Evolutionary conservation across 345 rosid species (phyloP).

Genomic region (Cardamine occulta): DNA sequence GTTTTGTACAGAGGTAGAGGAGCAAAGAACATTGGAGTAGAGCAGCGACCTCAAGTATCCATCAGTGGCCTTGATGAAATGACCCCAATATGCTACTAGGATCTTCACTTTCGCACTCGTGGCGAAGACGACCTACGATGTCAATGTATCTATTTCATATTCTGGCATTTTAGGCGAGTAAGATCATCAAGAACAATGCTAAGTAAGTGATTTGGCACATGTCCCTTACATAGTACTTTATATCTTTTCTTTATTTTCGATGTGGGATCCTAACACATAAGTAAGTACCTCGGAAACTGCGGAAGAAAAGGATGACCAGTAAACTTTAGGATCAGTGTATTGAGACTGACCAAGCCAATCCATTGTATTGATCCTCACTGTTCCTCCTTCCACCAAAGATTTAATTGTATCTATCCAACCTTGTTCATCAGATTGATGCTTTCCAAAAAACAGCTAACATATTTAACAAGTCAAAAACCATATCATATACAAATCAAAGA

Average conservation of each 20-base stretch:
- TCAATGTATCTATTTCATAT: no score
- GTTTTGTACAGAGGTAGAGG: constrained; percentile 62
- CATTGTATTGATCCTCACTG: constrained; percentile 78
- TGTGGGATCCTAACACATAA: not conserved
- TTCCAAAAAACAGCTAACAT: constrained; percentile 72
- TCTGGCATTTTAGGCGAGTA: no score
- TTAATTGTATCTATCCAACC: constrained; percentile 85
- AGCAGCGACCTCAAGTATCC: constrained; percentile 71
- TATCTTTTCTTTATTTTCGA: not conserved
- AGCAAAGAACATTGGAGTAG: constrained; percentile 72
- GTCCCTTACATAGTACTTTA: not conserved
- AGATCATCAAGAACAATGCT: no score
- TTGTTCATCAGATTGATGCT: constrained; percentile 74
- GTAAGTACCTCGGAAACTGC: constrained; percentile 72
- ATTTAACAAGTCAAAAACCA: constrained; percentile 27
- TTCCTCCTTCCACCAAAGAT: constrained; percentile 63
- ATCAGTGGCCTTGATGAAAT: constrained; percentile 63
- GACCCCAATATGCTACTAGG: constrained; percentile 59
- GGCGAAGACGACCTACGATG: constrained; percentile 68
- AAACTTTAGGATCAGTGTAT: constrained; percentile 55
- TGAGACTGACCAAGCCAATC: constrained; percentile 97
- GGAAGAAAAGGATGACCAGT: constrained; percentile 80
- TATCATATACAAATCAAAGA: constrained; percentile 30
- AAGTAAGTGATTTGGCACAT: no score
- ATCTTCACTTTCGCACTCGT: constrained; percentile 83